Base-by-base conservation (phyloP, 2,329 filamentous ascomycete species). In the Fusarium sp. region DNA sequence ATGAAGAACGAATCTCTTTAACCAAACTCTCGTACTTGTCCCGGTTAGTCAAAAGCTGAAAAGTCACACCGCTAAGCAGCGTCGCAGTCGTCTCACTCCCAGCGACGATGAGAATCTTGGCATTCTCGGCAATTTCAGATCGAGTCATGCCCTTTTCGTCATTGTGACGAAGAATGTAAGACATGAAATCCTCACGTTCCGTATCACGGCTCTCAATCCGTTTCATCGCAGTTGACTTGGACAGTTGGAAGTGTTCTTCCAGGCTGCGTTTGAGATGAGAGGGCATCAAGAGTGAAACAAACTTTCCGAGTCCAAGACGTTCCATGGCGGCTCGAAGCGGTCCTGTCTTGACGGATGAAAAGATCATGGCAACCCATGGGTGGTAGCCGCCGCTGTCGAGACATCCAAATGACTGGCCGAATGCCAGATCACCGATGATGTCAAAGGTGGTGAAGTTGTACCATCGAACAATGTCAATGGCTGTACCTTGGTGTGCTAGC, bases 41-140 rank as follows among this genome's bases (percentile, higher is more conserved):
- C 14, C 16, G 22, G 22, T 67, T 57, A 9, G 38, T 63, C 29
- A 57, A 45, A 0, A 67, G 50, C 13, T 47, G 37, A 38, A 58
- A 59, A 1, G 64, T 63, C 16, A 58, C 54, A 14, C 64, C 64
- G 20, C 59, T 50, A 13, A 67, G 64, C 8, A 62, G 47, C 14
- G 64, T 67, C 18, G 64, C 64, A 22, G 64, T 67, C 5, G 64
- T 67, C 37, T 67, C 64, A 6, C 47, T 57, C 8, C 64, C 64
- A 2, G 64, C 64, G 5, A 66, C 27, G 9, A 67, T 62, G 18
- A 67, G 50, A 10, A 67, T 9, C 20, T 61, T 67, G 2, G 64
- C 29, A 58, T 31, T 58, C 29, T 35, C 56, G 3, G 56, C 56
- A 6, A 58, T 58, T 58, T 58, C 56, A 20, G 56, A 38, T 1